These are phyloP conservation scores for Candida ipomoeae DNA, from an alignment of 805 yeast genomes.

Conservation along the genomic window DNA sequence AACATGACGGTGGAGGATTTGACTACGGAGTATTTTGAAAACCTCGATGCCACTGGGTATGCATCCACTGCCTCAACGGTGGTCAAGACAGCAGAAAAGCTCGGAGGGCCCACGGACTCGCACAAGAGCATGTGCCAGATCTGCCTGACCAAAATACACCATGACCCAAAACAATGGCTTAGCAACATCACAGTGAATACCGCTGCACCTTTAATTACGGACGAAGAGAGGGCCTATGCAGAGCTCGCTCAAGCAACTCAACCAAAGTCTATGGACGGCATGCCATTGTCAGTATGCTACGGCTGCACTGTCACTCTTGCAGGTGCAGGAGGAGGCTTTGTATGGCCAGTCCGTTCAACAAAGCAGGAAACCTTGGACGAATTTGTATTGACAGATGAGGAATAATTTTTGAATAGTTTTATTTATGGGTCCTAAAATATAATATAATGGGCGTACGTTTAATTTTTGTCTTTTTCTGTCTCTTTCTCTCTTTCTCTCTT, in stretches of 20 bases:
- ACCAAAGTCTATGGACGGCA: slow-evolving; percentile 1
- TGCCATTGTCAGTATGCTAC: slow-evolving; percentile 53
- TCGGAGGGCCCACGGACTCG: slow-evolving; percentile 44
- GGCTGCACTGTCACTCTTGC: slow-evolving; percentile 70
- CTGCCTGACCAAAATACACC: slow-evolving; percentile 53
- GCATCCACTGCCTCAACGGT: slow-evolving; percentile 92
- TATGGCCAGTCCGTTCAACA: slow-evolving; percentile 34
- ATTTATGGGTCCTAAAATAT: neutral
- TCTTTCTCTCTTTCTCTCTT: no score
- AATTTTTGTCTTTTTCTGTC: no score
- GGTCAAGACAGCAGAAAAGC: slow-evolving; percentile 79
- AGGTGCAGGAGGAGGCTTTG: slow-evolving; percentile 28
- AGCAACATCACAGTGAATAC: slow-evolving; percentile 60
- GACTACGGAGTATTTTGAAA: slow-evolving; percentile 64
- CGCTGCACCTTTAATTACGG: slow-evolving; percentile 45
- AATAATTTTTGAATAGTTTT: neutral
- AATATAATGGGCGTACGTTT: no score
- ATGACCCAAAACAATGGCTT: slow-evolving; percentile 64
- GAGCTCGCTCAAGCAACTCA: slow-evolving; percentile 11
- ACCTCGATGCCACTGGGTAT: slow-evolving; percentile 66
- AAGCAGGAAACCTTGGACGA: slow-evolving; percentile 43
- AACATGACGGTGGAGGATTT: slow-evolving; percentile 81
- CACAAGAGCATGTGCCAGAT: slow-evolving; percentile 43
- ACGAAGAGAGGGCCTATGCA: slow-evolving; percentile 34
- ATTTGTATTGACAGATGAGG: slow-evolving; percentile 41